Evolutionary conservation across 805 yeast species (phyloP).

Genomic region (Kodamaea kaohsiungensis): DNA sequence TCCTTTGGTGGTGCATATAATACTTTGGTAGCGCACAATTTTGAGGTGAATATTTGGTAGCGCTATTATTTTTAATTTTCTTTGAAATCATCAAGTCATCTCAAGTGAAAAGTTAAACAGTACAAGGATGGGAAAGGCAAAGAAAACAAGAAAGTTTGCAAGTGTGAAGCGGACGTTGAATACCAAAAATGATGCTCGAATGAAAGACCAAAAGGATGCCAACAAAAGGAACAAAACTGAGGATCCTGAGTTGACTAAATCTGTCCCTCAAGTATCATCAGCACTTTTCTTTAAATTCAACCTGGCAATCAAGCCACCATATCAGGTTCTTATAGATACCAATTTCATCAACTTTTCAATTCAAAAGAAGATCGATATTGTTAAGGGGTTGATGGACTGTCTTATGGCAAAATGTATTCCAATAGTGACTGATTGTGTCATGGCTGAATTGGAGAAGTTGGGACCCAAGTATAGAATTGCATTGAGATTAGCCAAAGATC

Average conservation of each 20-base stretch:
- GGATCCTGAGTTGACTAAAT: conserved; percentile 65
- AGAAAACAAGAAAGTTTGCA: conserved; percentile 96
- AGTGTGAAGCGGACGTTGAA: conserved; percentile 80
- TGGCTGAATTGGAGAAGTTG: conserved; percentile 95
- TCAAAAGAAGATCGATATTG: conserved; percentile 91
- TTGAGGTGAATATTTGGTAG: not conserved
- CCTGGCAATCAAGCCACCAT: conserved; percentile 95
- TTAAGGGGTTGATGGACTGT: conserved; percentile 97
- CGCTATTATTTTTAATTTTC: not conserved
- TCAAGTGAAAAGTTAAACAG: not conserved
- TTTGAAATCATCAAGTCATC: conserved; percentile 11
- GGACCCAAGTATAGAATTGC: conserved; percentile 97
- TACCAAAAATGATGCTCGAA: conserved; percentile 63
- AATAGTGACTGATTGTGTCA: conserved; percentile 92
- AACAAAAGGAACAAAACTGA: conserved; percentile 36
- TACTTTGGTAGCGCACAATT: no score
- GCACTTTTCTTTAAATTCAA: conserved; percentile 94
- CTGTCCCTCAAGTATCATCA: conserved; percentile 88
- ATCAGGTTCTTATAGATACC: conserved; percentile 93
- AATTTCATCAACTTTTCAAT: conserved; percentile 96
- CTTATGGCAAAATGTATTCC: conserved; percentile 95
- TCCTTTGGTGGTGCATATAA: no score
- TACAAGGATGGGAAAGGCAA: conserved; percentile 84
- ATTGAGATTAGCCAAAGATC: conserved; percentile 87
- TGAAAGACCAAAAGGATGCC: conserved; percentile 34